phyloP scores from a whole-genome alignment of 129 eudicot genomes.

The Tanacetum coccineum region DNA sequence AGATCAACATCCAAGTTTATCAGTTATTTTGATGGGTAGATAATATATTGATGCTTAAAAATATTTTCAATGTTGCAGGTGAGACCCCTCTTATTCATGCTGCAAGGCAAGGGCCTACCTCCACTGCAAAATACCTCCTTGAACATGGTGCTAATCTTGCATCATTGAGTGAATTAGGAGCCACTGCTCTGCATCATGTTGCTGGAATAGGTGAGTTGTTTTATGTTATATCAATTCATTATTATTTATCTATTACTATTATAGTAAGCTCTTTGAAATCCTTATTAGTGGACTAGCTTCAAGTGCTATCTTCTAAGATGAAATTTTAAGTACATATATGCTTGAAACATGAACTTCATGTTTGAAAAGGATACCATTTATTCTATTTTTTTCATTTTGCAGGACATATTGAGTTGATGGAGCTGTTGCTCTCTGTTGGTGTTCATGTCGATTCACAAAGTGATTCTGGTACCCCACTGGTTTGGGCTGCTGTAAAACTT shows the following conservation, averaged over 20 bases:
- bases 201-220: too few relatives aligned
- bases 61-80: too few relatives aligned
- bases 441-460: constrained; percentile 74
- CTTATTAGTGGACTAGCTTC: too few relatives aligned
- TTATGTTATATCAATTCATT: too few relatives aligned
- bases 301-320: too few relatives aligned
- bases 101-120: constrained; percentile 81
- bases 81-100: constrained; percentile 95
- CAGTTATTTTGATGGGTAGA: too few relatives aligned
- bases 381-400: background rate
- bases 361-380: background rate
- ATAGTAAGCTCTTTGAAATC: too few relatives aligned
- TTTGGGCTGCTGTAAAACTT: constrained; percentile 90
- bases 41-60: too few relatives aligned
- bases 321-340: constrained; percentile 5
- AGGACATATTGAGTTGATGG: constrained; percentile 80
- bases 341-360: background rate
- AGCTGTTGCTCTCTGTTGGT: constrained; percentile 51
- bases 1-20: too few relatives aligned
- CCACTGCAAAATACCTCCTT: constrained; percentile 68
- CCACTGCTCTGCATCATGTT: constrained; percentile 87
- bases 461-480: constrained; percentile 87
- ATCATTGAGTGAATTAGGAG: constrained; percentile 74
- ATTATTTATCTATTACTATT: too few relatives aligned
- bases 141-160: constrained; percentile 78